Evolutionary conservation across 768 basidiomycete species (phyloP).

Genomic region (Leucocoprinus leucothites): DNA sequence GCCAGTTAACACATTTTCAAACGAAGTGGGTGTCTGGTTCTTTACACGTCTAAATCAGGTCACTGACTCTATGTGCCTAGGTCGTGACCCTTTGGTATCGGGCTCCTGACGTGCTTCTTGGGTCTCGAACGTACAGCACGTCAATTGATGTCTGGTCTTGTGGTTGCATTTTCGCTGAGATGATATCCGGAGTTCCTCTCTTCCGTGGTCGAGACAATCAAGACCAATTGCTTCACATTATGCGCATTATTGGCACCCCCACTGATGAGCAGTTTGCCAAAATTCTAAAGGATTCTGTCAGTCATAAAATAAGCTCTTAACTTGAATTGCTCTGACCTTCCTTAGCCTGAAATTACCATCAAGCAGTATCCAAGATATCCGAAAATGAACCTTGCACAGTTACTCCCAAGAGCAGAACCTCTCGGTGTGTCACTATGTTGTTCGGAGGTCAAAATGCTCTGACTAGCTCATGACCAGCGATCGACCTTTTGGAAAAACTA

Average conservation of each 20-base stretch:
- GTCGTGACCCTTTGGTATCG: conserved; percentile 99
- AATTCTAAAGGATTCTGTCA: conserved; percentile 85
- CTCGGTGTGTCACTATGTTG: conserved; percentile 51
- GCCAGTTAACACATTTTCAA: conserved; percentile 98
- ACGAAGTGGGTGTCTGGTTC: conserved; percentile 56
- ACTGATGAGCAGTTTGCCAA: conserved; percentile 84
- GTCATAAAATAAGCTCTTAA: conserved; percentile 20
- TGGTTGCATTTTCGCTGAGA: conserved; percentile 99
- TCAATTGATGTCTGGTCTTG: conserved; percentile 99
- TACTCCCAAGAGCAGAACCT: conserved; percentile 82
- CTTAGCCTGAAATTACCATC: conserved; percentile 74
- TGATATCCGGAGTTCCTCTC: conserved; percentile 96
- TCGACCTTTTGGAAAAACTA: conserved; percentile 91
- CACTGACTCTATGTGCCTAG: conserved; percentile 32
- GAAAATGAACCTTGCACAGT: conserved; percentile 75
- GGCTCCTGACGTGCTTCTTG: conserved; percentile 95
- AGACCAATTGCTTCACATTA: conserved; percentile 96
- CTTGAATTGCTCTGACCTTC: conserved; percentile 6
- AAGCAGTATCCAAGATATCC: conserved; percentile 88
- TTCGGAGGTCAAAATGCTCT: neutral
- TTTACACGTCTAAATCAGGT: neutral
- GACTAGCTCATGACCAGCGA: conserved; percentile 44
- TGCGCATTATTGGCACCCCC: conserved; percentile 95
- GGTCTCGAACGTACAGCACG: conserved; percentile 95
- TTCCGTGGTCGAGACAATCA: conserved; percentile 97